Base-by-base conservation (phyloP, 75 land plant genomes). In the Picea sitchensis region DNA sequence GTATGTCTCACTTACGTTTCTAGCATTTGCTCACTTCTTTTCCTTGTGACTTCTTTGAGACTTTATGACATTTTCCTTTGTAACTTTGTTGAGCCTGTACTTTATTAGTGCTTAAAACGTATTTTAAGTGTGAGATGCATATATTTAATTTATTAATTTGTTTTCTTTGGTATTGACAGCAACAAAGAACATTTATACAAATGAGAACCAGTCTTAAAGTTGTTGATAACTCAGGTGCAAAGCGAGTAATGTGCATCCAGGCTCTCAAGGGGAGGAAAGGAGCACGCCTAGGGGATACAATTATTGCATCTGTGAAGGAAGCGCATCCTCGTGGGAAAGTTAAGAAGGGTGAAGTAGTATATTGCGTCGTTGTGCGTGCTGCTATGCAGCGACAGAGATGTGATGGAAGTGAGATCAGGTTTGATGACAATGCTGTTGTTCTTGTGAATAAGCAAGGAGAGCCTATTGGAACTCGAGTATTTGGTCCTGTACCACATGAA, bases 151-250 rank as follows among this genome's bases (percentile, higher is more conserved):
- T 9, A 51, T 51, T 51, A 51, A 51, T 9, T 9, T 51, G 11
- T 61, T 71, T 18, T 54, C 2, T 58, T 74, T 21, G 73, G 31
- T 30, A 76, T 64, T 83, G 30, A 57, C 89, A 88, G 89, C 95
- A 92, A 75, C 76, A 73, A 65, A 86, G 96, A 65, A 87, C 88
- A 41, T 93, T 93, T 77, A 87, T 93, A 69, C 98, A 95, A 63
- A 89, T 91, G 91, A 85, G 90, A 62, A 91, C 91, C 21, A 86
- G 87, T 14, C 89, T 97, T 57, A 91, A 90, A 78, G 99, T 97
- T 47, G 98, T 92, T 31, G 99, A 97, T 81, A 97, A 97, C 82
- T 97, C 99, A 6, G 96, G 99, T 38, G 99, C 99, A 57, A 93
- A 93, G 81, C 83, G 79, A 34, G 96, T 97, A n/a, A 86, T 81